Evolutionary conservation across 2,329 filamentous ascomycete genomes (phyloP).

Genomic region (Fonsecaea pugnacius): DNA sequence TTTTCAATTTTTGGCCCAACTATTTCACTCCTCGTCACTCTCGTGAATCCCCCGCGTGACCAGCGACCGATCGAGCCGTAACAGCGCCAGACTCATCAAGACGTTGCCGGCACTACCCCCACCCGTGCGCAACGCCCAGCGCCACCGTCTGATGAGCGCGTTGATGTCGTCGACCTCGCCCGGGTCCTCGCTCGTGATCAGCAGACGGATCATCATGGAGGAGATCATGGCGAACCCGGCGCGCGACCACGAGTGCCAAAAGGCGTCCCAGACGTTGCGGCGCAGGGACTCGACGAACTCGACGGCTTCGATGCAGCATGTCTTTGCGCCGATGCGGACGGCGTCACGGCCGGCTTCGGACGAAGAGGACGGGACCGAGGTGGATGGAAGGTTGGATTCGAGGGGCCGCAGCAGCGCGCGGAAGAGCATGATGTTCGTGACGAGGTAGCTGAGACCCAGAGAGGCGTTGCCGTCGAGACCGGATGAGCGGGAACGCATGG

Average conservation of each 20-base stretch:
- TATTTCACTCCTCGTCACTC: constrained; percentile 15
- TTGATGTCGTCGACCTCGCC: constrained; percentile 18
- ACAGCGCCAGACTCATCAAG: constrained; percentile 17
- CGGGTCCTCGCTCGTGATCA: constrained; percentile 9
- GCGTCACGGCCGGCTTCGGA: constrained; percentile 15
- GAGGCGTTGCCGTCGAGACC: constrained; percentile 19
- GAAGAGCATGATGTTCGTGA: constrained; percentile 21
- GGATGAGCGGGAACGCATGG: neutral
- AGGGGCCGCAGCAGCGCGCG: constrained; percentile 23
- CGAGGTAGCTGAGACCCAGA: constrained; percentile 16
- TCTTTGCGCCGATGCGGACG: constrained; percentile 9
- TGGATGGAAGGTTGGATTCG: constrained; percentile 7
- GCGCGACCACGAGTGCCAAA: constrained; percentile 26
- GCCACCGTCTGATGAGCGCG: constrained; percentile 16
- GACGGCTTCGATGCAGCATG: constrained; percentile 17
- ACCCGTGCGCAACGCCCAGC: constrained; percentile 20
- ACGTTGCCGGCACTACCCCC: constrained; percentile 19
- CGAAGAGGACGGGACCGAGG: neutral
- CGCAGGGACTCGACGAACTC: constrained; percentile 20
- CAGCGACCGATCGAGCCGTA: constrained; percentile 17
- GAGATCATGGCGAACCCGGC: constrained; percentile 18
- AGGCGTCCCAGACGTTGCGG: constrained; percentile 20
- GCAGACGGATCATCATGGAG: constrained; percentile 20
- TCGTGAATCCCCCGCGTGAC: constrained; percentile 15
- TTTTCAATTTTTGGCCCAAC: too few species aligned